Conservation (phyloP, 805 yeast species). For the Pachysolen tannophilus region DNA sequence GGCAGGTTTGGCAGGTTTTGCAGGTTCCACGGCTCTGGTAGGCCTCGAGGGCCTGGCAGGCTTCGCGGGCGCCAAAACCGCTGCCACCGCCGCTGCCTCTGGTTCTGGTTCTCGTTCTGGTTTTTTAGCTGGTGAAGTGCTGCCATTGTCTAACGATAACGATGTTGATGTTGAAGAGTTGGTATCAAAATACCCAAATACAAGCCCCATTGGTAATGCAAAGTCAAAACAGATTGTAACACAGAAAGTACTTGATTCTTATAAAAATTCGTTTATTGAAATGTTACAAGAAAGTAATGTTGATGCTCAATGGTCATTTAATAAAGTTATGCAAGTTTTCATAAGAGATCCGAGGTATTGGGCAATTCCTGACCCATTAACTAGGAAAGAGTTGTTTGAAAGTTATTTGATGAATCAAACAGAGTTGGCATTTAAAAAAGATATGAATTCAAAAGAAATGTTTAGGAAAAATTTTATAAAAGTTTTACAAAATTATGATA, state of each 20-base stretch:
- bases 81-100: too few species aligned
- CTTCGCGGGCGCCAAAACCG: too few species aligned
- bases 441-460: slow-evolving; percentile 42
- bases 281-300: slow-evolving; percentile 51
- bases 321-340: slow-evolving; percentile 49
- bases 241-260: slow-evolving; percentile 2
- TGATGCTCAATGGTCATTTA: slow-evolving; percentile 72
- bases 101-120: too few species aligned
- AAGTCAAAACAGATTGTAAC: background rate
- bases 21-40: too few species aligned
- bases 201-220: slow-evolving; percentile 1
- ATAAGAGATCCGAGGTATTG: slow-evolving; percentile 59
- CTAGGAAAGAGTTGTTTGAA: slow-evolving; percentile 56
- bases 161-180: slow-evolving; percentile 5
- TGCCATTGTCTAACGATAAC: background rate
- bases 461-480: slow-evolving; percentile 46
- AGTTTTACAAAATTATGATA: slow-evolving; percentile 34
- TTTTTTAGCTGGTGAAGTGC: too few species aligned
- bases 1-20: too few species aligned
- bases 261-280: slow-evolving; percentile 34
- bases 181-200: slow-evolving; percentile 5
- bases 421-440: slow-evolving; percentile 43
- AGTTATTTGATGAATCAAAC: slow-evolving; percentile 47
- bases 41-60: too few species aligned
- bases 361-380: slow-evolving; percentile 52